Evolutionary conservation across 2,329 filamentous ascomycete species (phyloP).

Genomic region (Apiospora saccharicola): DNA sequence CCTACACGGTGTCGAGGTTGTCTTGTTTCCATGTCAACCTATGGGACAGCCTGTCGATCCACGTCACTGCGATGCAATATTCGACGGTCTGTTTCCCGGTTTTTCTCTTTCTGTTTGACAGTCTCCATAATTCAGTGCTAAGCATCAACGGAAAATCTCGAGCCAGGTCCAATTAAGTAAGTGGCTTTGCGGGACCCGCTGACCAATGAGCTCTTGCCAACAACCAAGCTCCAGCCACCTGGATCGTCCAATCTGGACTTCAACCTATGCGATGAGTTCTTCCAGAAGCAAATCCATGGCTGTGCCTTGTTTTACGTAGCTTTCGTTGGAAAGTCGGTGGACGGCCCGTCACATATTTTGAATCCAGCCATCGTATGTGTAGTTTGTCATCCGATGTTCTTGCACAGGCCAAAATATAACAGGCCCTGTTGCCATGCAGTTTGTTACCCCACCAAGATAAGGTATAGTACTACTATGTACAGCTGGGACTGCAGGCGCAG

Average conservation of each 20-base stretch:
- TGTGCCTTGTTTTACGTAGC: slow-evolving; percentile 9
- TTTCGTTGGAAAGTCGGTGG: slow-evolving; percentile 12
- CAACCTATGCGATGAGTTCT: slow-evolving; percentile 2
- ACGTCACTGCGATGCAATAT: background rate
- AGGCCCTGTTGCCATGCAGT: background rate
- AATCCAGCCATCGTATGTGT: background rate
- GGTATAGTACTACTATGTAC: slow-evolving; percentile 1
- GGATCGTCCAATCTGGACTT: slow-evolving; percentile 3
- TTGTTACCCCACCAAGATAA: background rate
- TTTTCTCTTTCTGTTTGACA: background rate
- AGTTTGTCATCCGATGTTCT: background rate
- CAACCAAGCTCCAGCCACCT: slow-evolving; percentile 16
- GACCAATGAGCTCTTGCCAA: slow-evolving; percentile 14
- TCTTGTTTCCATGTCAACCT: slow-evolving; percentile 17
- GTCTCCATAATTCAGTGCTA: background rate
- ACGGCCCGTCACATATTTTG: background rate
- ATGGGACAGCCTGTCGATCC: slow-evolving; percentile 5
- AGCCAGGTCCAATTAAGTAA: background rate
- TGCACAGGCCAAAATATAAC: background rate
- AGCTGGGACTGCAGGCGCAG: background rate
- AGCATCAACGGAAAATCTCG: background rate
- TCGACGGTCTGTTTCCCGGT: background rate
- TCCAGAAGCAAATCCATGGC: background rate
- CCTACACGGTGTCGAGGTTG: background rate
- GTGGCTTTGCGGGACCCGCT: slow-evolving; percentile 2